Evolutionary conservation across 768 basidiomycete species (phyloP), one percentile per base, ranked within the genome.

Genomic region (Leccinum aurantiacum): DNA sequence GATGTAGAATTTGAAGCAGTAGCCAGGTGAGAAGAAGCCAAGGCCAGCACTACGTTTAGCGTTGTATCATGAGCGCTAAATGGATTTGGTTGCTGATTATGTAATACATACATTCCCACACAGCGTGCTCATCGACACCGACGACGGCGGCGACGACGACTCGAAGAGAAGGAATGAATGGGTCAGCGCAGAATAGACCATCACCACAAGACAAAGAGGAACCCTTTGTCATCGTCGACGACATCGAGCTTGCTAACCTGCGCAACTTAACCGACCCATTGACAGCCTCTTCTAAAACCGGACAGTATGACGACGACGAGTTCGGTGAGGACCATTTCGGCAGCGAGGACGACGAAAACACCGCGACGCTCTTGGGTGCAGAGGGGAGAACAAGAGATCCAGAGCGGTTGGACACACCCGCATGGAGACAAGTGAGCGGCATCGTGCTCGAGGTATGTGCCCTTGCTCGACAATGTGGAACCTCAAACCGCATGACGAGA

Each of bases 361-460:
- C 69, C 24, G 83, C 82, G 22, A 9, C 13, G 3, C 72, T 89
- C 5, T 73, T 89, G 3, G 74, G 71, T 19, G 63, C 74, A 47
- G 68, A 66, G 33, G 66, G 64, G 27, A 67, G 72, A 46, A 67
- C 67, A 7, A 69, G 69, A n/a, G 71, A 67, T 8, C 66, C 59
- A 2, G 70, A 72, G 53, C 69, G 66, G 50, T 63, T 67, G 52
- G 56, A 55, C 61, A 46, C 55, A 56, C 65, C 54, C 29, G 57
- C 79, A 14, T 89, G 88, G 88, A 68, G 75, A 1, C 86, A 86
- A 67, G 77, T 84, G 10, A 78, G 78, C 64, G 72, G 80, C 38
- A 89, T 92, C 54, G 85, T 91, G 44, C 70, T 89, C 24, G 90
- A 93, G 82, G 91, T 91, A 67, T 48, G 80, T 76, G 44, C 29